Percentiles rank a stretch among this genome's conserved stretches.
phyloP scores from a whole-genome alignment of 2,329 filamentous ascomycete species.

The Pseudogymnoascus sp. region DNA sequence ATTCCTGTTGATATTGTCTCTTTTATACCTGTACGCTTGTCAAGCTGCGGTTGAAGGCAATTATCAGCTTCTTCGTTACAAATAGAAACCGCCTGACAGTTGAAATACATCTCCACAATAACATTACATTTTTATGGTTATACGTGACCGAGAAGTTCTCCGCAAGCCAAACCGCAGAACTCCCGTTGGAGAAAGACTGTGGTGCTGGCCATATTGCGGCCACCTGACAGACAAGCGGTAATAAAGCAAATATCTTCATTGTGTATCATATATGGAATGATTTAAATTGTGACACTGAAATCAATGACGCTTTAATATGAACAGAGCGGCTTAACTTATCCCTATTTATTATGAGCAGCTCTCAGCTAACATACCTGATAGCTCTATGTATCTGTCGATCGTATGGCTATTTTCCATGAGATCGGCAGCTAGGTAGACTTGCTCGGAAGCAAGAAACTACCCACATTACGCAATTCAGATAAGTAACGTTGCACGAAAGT shows the following conservation, averaged over 20 bases:
- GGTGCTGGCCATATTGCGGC: slow-evolving; percentile 51
- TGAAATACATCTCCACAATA: slow-evolving; percentile 32
- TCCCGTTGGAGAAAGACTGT: slow-evolving; percentile 41
- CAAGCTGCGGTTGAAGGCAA: slow-evolving; percentile 17
- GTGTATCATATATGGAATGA: background rate
- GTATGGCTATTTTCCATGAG: background rate
- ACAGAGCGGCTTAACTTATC: background rate
- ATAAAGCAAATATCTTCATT: slow-evolving; percentile 19
- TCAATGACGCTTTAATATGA: background rate
- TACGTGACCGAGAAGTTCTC: slow-evolving; percentile 46
- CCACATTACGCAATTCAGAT: background rate
- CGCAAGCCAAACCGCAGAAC: slow-evolving; percentile 44
- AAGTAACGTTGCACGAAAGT: background rate
- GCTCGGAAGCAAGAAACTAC: background rate
- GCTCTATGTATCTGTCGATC: background rate
- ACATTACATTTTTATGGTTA: slow-evolving; percentile 46
- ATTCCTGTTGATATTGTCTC: slow-evolving; percentile 8
- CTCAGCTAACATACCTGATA: background rate
- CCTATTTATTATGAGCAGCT: background rate
- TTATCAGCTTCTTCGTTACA: slow-evolving; percentile 21
- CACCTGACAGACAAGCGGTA: slow-evolving; percentile 16
- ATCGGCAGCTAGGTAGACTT: too few species aligned
- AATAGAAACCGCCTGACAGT: slow-evolving; percentile 15
- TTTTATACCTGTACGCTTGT: slow-evolving; percentile 10
- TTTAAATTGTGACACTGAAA: background rate